Percentiles rank a stretch among this genome's conserved stretches.
Evolutionary conservation across 106 monocot genomes (phyloP).

Genomic region (Allium fistulosum): DNA sequence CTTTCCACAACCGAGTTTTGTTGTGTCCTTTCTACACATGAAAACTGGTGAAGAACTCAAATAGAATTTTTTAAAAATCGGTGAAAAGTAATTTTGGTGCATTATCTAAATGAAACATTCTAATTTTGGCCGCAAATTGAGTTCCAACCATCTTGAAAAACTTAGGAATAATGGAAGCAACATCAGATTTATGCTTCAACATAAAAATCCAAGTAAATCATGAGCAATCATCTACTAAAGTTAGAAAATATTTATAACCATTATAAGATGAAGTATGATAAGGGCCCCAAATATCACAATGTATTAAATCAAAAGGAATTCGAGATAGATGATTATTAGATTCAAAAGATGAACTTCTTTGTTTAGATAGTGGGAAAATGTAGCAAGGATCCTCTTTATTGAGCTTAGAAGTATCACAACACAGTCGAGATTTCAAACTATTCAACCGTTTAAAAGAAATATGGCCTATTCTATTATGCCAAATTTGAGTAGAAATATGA

Average conservation of each 20-base stretch:
- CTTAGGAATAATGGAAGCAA: not conserved
- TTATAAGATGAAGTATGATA: not conserved
- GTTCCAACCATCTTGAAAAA: not conserved
- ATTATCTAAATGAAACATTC: not conserved
- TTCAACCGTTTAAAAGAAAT: not conserved
- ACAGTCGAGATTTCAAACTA: not conserved
- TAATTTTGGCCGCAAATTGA: not conserved
- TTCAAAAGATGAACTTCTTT: not conserved
- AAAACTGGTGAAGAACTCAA: not conserved
- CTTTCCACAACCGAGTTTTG: not conserved
- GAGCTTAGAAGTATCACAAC: not conserved
- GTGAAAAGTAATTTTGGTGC: not conserved
- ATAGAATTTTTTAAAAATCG: not conserved
- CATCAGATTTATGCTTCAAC: not conserved
- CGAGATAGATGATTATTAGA: not conserved
- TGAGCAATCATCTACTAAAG: not conserved
- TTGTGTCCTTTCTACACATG: not conserved
- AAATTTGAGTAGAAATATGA: not conserved
- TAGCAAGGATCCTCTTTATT: not conserved
- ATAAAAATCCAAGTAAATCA: conserved; percentile 1
- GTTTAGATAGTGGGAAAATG: not conserved
- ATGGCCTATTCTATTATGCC: not conserved
- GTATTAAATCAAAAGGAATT: not conserved
- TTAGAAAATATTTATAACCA: conserved; percentile 3
- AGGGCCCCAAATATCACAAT: not conserved